Base-by-base conservation (phyloP, 352 stramenopile species). In the Plasmopara halstedii region DNA sequence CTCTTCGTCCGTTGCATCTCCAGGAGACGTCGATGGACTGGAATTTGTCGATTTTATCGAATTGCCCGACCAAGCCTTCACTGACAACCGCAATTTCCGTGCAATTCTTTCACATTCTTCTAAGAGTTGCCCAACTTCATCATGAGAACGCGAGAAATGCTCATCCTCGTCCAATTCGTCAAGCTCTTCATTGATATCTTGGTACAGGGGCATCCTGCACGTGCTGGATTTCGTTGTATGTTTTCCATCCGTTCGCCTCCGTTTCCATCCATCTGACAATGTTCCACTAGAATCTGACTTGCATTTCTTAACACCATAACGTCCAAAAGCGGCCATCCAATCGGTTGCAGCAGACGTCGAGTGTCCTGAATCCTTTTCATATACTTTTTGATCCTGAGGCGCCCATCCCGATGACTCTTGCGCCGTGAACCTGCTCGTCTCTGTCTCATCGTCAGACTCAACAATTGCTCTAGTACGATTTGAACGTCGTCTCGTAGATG, bases 111-210 rank as follows among this genome's bases (percentile, higher is more conserved):
- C 69, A 45, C 78, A 89, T 27, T 87, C 73, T 37, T 64, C 53
- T 39, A 89, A 48, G 22, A 89, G 25, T 38, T 85, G 63, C 3
- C 74, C 73, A 15, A 89, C 73, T 49, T 89, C 74, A 49, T 84
- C 78, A 50, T 88, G 75, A 4, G 75, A 72, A 18, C 72, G 63
- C 50, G 60, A 58, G 23, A 70, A 66, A 44, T 84, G 61, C 18
- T 70, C 67, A 17, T 75, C 65, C 42, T 85, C 67, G 29, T 64
- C 52, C 22, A 45, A 70, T 13, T 69, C 70, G 53, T 69, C 64
- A 25, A 60, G 53, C 17, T 60, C 48, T 13, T 59, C 50, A 11
- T 25, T 42, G n/a, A n/a, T n/a, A 9, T 50, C 50, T 21, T 58
- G 34, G 33, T 45, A 32, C 10, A 2, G 38, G 19, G 58, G 44